phyloP scores from a whole-genome alignment of 495 filamentous ascomycete genomes.

The Penicillium fimorum region DNA sequence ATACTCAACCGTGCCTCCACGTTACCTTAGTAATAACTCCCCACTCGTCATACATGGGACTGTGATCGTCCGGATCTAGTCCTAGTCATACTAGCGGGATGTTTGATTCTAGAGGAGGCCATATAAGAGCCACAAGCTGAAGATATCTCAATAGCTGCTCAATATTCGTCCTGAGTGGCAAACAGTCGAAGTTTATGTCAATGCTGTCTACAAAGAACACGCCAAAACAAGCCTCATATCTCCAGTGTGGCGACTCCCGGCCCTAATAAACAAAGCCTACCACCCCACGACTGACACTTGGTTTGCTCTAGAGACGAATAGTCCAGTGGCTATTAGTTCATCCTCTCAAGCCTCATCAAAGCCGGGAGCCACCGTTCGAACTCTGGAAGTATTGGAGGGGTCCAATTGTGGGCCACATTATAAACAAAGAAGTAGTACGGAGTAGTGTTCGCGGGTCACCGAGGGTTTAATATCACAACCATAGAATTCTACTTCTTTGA shows the following conservation, averaged over 20 bases:
- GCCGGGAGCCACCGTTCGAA: not conserved
- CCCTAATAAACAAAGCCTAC: not conserved
- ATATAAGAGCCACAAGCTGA: not conserved
- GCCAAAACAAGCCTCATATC: not conserved
- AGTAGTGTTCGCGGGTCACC: not conserved
- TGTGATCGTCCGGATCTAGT: slow-evolving; percentile 1
- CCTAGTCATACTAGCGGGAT: not conserved
- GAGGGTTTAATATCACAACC: not conserved
- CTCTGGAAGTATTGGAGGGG: not conserved
- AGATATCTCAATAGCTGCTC: not conserved
- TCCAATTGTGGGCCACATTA: not conserved
- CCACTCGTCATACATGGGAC: slow-evolving; percentile 18
- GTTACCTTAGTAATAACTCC: slow-evolving; percentile 14
- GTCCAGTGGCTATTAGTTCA: not conserved
- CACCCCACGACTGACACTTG: too few relatives aligned
- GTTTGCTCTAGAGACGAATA: not conserved
- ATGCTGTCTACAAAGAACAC: slow-evolving; percentile 3
- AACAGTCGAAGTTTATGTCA: not conserved
- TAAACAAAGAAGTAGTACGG: not conserved
- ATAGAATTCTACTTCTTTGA: not conserved
- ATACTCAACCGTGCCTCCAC: slow-evolving; percentile 3
- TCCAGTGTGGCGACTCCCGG: not conserved
- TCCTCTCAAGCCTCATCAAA: not conserved
- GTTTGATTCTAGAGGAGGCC: not conserved
- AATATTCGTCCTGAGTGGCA: not conserved